Conservation (phyloP, 768 basidiomycete genomes). For the Auriculariales sp. region DNA sequence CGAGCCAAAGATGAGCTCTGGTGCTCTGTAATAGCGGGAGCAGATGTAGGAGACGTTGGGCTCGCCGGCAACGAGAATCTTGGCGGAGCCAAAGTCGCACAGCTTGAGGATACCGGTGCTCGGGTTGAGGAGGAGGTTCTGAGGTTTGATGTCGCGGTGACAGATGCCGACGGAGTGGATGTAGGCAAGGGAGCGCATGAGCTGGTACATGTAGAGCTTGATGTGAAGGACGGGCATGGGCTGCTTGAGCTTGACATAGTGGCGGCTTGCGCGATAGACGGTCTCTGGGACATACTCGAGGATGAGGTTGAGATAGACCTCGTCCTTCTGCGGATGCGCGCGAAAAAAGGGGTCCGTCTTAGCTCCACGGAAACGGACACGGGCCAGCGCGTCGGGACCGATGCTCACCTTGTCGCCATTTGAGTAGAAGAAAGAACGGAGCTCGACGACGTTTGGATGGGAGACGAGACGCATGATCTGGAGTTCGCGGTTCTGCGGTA, state of each 20-base stretch:
- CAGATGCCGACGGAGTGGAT: slow-evolving; percentile 99
- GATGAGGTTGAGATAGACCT: slow-evolving; percentile 98
- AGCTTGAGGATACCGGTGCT: slow-evolving; percentile 93
- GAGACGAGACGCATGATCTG: slow-evolving; percentile 97
- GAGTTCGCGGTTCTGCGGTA: slow-evolving; percentile 82
- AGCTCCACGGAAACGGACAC: not conserved
- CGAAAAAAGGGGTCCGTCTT: not conserved
- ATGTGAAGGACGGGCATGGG: slow-evolving; percentile 99
- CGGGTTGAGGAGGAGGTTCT: slow-evolving; percentile 95
- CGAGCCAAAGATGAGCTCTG: slow-evolving; percentile 97
- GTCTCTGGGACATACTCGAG: slow-evolving; percentile 99
- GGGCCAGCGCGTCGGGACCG: not conserved
- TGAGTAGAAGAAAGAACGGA: slow-evolving; percentile 97
- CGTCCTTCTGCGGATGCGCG: slow-evolving; percentile 66
- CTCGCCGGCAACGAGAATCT: slow-evolving; percentile 94
- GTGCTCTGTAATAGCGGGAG: slow-evolving; percentile 97
- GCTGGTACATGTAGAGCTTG: slow-evolving; percentile 99
- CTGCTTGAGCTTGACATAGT: slow-evolving; percentile 99
- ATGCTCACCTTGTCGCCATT: slow-evolving; percentile 76
- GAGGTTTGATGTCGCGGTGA: slow-evolving; percentile 99
- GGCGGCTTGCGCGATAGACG: slow-evolving; percentile 95
- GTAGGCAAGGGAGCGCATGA: slow-evolving; percentile 94
- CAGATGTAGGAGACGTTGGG: slow-evolving; percentile 99
- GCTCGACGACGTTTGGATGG: slow-evolving; percentile 96
- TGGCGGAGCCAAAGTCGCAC: slow-evolving; percentile 98